A percentile compares a stretch with the other conserved stretches of the same genome.
Conservation (phyloP, 23 red algal genomes). For the Pyropia haitanensis region DNA sequence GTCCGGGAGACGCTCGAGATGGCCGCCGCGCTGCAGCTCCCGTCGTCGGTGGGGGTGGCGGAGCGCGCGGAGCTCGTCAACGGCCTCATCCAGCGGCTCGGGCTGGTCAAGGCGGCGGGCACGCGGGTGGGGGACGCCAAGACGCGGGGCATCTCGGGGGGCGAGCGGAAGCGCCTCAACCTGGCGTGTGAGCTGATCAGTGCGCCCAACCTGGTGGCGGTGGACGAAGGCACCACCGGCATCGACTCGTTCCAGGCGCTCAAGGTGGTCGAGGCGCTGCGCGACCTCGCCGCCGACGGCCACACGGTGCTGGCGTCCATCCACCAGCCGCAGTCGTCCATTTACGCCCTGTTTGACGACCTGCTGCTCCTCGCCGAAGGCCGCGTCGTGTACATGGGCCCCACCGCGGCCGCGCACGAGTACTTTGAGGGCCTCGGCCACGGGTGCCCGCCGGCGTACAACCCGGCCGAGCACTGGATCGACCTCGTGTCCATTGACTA, state of each 20-base stretch:
- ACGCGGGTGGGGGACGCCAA: constrained; percentile 76
- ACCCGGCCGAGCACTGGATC: constrained; percentile 63
- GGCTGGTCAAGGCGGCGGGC: constrained; percentile 35
- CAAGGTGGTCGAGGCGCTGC: constrained; percentile 70
- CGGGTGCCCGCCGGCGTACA: constrained; percentile 16
- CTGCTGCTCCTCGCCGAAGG: constrained; percentile 74
- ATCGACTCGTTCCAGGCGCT: constrained; percentile 91
- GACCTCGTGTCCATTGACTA: constrained; percentile 79
- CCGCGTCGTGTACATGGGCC: constrained; percentile 57
- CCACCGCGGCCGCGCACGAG: constrained; percentile 14
- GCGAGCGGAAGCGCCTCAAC: constrained; percentile 79
- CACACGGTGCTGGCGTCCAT: constrained; percentile 85
- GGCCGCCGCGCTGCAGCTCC: constrained; percentile 54
- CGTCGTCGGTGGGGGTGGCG: constrained; percentile 11
- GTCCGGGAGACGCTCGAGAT: constrained; percentile 80
- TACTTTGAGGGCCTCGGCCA: constrained; percentile 66
- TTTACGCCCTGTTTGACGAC: constrained; percentile 91
- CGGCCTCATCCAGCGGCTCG: constrained; percentile 51
- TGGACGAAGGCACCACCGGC: constrained; percentile 79
- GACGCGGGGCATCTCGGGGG: constrained; percentile 77
- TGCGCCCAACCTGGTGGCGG: constrained; percentile 62
- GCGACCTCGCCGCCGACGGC: constrained; percentile 62
- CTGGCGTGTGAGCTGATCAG: constrained; percentile 80
- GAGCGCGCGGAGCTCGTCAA: constrained; percentile 49
- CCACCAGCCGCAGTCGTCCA: constrained; percentile 73